Evolutionary conservation across 345 rosid species (phyloP), one percentile per base, ranked within the genome.

Genomic region (Erysimum cheiranthoides): DNA sequence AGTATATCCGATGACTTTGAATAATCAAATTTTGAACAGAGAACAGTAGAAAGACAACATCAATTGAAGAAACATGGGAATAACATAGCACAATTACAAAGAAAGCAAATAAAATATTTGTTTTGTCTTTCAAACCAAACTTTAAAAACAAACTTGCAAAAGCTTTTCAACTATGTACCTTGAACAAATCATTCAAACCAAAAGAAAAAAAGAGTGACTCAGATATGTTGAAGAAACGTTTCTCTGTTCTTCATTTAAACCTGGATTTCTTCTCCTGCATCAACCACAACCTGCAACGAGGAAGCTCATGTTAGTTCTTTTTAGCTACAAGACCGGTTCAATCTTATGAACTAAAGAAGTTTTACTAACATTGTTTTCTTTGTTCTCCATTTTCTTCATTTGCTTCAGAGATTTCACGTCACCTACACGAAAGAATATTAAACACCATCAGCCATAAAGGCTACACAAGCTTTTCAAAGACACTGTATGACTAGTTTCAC

Each of bases 321-420:
- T 52, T 3, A 54, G n/a, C 13, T 63, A 25, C 17, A 57, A 5
- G 14, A 28, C 25, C 11, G 10, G 30, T 17, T 45, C 0, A 1
- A 62, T 53, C 9, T 10, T 38, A 3, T 47, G 40, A 63, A 42
- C 71, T 27, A 3, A 7, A 25, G 2, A 38, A 49, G 54, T 30
- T n/a, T 32, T 21, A 40, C 77, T 72, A 3, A 59, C 78, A 34
- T 66, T 51, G 66, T 92, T 94, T 82, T 94, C 97, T 79, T 94
- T 94, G 84, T 94, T 84, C 83, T 86, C 96, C 36, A 75, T 65
- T 12, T 63, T 32, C 43, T 65, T 70, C 36, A 30, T 70, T 59
- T 76, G 76, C 58, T 70, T 71, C 56, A 82, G 34, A 65, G 88
- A 78, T 75, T 80, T 66, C 38, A 57, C 78, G n/a, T 74, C 60